Evolutionary conservation across 2,329 filamentous ascomycete species (phyloP).

Genomic region (Sordariomycetes sp.): DNA sequence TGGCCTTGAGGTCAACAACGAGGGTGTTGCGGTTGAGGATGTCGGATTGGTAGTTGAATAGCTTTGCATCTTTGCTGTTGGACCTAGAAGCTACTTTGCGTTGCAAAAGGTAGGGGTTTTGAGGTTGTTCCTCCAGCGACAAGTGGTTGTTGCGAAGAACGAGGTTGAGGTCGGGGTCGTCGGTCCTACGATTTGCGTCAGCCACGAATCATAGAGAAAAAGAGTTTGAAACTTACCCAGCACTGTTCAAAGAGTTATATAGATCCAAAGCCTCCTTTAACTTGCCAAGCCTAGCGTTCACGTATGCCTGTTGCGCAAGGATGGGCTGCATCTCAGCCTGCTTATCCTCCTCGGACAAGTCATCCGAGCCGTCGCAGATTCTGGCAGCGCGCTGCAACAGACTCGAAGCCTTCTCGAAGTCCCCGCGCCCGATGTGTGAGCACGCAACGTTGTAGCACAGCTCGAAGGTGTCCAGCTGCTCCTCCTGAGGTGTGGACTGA

Average conservation of each 20-base stretch:
- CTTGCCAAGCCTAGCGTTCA: conserved; percentile 58
- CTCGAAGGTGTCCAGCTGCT: conserved; percentile 66
- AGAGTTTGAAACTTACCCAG: conserved; percentile 39
- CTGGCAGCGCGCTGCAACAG: conserved; percentile 62
- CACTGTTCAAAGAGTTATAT: conserved; percentile 49
- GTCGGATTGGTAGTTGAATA: conserved; percentile 61
- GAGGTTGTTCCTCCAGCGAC: conserved; percentile 26
- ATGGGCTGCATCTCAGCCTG: conserved; percentile 67
- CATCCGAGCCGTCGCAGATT: conserved; percentile 65
- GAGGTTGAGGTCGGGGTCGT: conserved; percentile 54
- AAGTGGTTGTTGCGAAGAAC: conserved; percentile 58
- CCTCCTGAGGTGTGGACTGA: conserved; percentile 35
- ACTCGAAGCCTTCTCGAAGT: conserved; percentile 53
- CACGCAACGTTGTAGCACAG: conserved; percentile 76
- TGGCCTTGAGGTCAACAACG: conserved; percentile 53
- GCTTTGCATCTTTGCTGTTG: conserved; percentile 47
- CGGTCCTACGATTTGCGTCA: conserved; percentile 1
- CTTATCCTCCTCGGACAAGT: conserved; percentile 66
- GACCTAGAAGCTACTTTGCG: conserved; percentile 48
- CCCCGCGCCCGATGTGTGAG: conserved; percentile 59
- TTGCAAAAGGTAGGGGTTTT: conserved; percentile 62
- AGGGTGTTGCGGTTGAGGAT: conserved; percentile 52
- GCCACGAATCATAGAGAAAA: background rate
- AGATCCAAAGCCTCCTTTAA: conserved; percentile 55
- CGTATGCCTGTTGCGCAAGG: conserved; percentile 66